Percentiles rank a stretch among this genome's conserved stretches.
Conservation (phyloP, 306 rosid genomes). For the Boehmeria nivea region DNA sequence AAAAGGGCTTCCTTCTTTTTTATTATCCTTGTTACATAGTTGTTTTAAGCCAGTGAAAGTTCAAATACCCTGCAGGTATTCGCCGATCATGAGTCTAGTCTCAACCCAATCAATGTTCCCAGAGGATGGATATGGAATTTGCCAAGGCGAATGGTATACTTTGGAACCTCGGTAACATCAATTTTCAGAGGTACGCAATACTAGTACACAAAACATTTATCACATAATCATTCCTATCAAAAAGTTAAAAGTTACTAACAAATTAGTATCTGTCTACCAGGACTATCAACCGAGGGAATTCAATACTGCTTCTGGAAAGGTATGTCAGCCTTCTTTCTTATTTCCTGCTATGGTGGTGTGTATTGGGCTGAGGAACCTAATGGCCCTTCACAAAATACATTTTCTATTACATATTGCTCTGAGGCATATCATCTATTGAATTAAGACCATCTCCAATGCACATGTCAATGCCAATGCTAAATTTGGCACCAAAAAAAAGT, state of each 20-base stretch:
- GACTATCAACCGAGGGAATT: constrained; percentile 72
- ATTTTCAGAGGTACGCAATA: constrained; percentile 59
- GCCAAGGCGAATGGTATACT: constrained; percentile 73
- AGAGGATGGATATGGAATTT: constrained; percentile 87
- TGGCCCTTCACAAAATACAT: no score
- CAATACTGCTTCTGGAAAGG: constrained; percentile 99
- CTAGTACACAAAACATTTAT: constrained; percentile 9
- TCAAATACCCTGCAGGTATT: constrained; percentile 54
- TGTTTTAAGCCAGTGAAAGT: constrained; percentile 5
- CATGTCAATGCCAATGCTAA: no score
- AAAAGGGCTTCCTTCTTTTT: no score
- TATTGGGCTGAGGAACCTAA: no score
- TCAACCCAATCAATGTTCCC: constrained; percentile 65
- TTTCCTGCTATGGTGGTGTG: no score
- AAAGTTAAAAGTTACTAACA: constrained; percentile 21
- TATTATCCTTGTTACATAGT: not conserved
- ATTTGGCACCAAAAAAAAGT: no score
- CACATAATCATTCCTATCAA: constrained; percentile 13
- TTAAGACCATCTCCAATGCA: no score
- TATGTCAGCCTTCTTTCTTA: constrained; percentile 25
- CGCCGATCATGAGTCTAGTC: constrained; percentile 76
- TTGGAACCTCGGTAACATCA: constrained; percentile 76
- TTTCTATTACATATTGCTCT: no score
- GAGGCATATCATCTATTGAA: no score
- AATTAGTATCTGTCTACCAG: constrained; percentile 33